Percentiles rank a stretch among this genome's conserved stretches.
Conservation (phyloP, 2,329 filamentous ascomycete genomes). For the Daldinia sp. region DNA sequence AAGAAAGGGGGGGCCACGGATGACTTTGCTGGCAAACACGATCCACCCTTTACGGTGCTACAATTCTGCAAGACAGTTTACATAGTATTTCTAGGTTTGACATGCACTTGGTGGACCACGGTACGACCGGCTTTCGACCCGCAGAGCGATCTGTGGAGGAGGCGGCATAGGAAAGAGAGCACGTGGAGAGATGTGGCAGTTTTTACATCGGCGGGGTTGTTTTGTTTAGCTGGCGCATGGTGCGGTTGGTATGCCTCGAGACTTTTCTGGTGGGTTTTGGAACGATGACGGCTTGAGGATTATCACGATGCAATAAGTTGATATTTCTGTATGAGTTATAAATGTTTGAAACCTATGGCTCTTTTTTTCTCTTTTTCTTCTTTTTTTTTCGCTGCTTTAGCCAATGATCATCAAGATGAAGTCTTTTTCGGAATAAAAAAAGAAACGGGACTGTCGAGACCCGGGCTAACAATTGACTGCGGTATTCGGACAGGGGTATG, state of each 20-base stretch:
- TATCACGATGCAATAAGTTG: slow-evolving; percentile 11
- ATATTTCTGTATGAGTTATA: slow-evolving; percentile 19
- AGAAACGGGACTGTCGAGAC: slow-evolving; percentile 8
- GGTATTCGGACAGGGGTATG: slow-evolving; percentile 29
- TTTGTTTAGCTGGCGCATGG: slow-evolving; percentile 28
- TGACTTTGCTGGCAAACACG: neutral
- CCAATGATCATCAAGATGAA: neutral
- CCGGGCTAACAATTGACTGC: slow-evolving; percentile 5
- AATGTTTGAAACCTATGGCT: neutral
- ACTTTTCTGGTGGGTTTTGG: slow-evolving; percentile 25
- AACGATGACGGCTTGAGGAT: neutral
- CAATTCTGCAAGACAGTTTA: slow-evolving; percentile 18
- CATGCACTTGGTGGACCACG: slow-evolving; percentile 39
- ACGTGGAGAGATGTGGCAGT: slow-evolving; percentile 38
- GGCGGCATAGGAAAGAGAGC: slow-evolving; percentile 34
- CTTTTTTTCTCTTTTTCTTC: too few species aligned
- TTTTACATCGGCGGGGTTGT: slow-evolving; percentile 34
- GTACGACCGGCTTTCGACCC: slow-evolving; percentile 42
- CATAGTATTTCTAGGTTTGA: slow-evolving; percentile 32
- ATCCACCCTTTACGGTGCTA: slow-evolving; percentile 8
- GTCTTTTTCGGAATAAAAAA: neutral
- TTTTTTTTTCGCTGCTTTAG: too few species aligned
- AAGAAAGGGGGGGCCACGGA: slow-evolving; percentile 6
- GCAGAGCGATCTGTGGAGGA: slow-evolving; percentile 39
- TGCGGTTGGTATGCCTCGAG: slow-evolving; percentile 19